These are phyloP conservation scores for Nothomitra cinnamomea DNA, from an alignment of 2,329 filamentous ascomycete species.

Conservation along the genomic window DNA sequence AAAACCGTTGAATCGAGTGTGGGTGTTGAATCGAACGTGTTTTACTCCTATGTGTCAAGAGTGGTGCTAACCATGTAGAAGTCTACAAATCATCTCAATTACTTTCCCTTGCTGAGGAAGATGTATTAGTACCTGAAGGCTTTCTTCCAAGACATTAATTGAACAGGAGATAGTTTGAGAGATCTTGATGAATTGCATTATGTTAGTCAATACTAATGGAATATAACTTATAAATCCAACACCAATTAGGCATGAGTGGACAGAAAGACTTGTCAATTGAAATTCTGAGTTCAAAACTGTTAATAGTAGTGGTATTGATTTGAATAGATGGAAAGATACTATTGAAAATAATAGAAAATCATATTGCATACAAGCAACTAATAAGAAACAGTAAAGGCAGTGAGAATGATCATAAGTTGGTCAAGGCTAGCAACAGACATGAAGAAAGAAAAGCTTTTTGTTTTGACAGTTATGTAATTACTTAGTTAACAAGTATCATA, in stretches of 20 bases:
- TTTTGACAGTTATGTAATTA: too few relatives aligned
- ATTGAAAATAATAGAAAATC: too few relatives aligned
- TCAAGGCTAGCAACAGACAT: too few relatives aligned
- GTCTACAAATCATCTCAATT: neutral
- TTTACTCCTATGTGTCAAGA: neutral
- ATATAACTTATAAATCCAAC: neutral
- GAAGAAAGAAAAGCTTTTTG: too few relatives aligned
- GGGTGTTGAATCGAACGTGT: too few relatives aligned
- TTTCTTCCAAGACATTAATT: neutral
- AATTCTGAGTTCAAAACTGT: neutral
- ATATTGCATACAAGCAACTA: too few relatives aligned
- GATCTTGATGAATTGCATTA: neutral
- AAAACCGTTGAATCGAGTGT: too few relatives aligned
- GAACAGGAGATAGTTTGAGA: neutral
- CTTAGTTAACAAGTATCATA: too few relatives aligned
- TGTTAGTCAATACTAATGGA: too few relatives aligned
- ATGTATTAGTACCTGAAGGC: neutral
- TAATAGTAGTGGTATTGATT: too few relatives aligned
- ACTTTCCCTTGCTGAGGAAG: neutral
- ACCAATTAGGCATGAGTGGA: neutral
- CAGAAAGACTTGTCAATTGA: neutral
- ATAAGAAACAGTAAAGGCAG: too few relatives aligned
- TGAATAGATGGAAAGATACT: neutral
- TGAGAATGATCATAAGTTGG: too few relatives aligned
- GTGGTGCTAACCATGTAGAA: neutral